Percentiles rank a stretch among this genome's conserved stretches.
phyloP scores from a whole-genome alignment of 768 basidiomycete genomes.

The Stropharia rugosoannulata region DNA sequence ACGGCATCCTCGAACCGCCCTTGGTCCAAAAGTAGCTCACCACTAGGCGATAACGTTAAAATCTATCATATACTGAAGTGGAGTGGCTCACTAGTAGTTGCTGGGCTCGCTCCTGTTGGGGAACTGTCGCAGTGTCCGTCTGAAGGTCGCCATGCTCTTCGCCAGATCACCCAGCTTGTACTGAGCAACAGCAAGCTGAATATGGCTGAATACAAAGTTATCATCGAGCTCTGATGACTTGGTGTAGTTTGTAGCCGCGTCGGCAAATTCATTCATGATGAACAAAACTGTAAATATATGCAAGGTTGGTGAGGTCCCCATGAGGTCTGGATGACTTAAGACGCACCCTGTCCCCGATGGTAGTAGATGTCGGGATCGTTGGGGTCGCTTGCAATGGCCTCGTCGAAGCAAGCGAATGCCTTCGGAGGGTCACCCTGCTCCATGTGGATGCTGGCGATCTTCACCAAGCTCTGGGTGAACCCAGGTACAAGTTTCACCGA shows the following conservation, averaged over 20 bases:
- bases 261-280: slow-evolving; percentile 86
- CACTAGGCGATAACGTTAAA: slow-evolving; percentile 45
- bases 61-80: not conserved
- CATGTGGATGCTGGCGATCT: slow-evolving; percentile 97
- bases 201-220: slow-evolving; percentile 93
- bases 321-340: not conserved
- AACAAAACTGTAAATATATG: slow-evolving; percentile 66
- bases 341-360: slow-evolving; percentile 91
- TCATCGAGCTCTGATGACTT: slow-evolving; percentile 88
- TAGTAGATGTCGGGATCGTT: slow-evolving; percentile 96
- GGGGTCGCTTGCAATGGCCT: slow-evolving; percentile 79
- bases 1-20: slow-evolving; percentile 84
- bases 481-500: slow-evolving; percentile 65
- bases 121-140: slow-evolving; percentile 82
- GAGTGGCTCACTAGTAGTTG: slow-evolving; percentile 85
- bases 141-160: slow-evolving; percentile 89
- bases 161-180: slow-evolving; percentile 84
- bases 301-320: not conserved
- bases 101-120: slow-evolving; percentile 84
- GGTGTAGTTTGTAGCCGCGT: slow-evolving; percentile 89
- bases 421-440: slow-evolving; percentile 81
- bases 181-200: slow-evolving; percentile 95
- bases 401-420: slow-evolving; percentile 90
- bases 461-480: slow-evolving; percentile 89
- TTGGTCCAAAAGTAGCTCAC: slow-evolving; percentile 93